Base-by-base conservation (phyloP, 2,329 filamentous ascomycete species). In the Scorias spongiosa region DNA sequence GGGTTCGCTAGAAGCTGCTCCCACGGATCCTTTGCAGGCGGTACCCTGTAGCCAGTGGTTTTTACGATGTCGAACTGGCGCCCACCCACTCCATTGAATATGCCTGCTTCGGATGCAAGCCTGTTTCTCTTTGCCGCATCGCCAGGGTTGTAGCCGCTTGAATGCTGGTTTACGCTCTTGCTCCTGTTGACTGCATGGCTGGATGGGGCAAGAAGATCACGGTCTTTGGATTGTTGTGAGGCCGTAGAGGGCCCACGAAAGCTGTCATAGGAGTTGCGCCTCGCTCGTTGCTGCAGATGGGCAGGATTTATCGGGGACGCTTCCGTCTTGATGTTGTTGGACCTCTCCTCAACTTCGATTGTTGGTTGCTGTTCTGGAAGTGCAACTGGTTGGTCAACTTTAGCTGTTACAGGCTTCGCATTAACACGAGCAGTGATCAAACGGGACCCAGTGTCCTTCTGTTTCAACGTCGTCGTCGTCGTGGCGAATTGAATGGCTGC, bases 401-500 rank as follows among this genome's bases (percentile, higher is more conserved):
- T 3, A 26, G 20, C 7, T 26, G 20, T 3, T 26, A 26, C 7
- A 26, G 20, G 20, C 32, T 36, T 36, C 15, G 32, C 11, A 5
- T 12, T 15, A 5, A 15, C 32, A 12, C 32, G 11, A 15, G 12
- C 5, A 5, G 15, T 12, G 32, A 15, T 12, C 32, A 12, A 12
- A 12, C 15, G 32, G 15, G 32, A 12, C 15, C 12, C 32, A 18
- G 20, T n/a, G 17, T 41, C 18, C 9, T 44, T 26, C 8, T 14
- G 26, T 18, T 36, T 37, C 40, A 42, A 42, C 38, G 46, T 29
- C 8, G 47, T 48, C 15, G 49, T 40, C 11, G 51, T 51, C 10
- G 44, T 48, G 17, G 41, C 38, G 30, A 51, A 47, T 14, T 50
- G 44, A 37, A 39, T 48, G 10, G 48, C 48, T 18, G 48, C 51